phyloP scores from a whole-genome alignment of 371 early-diverging fungal species.

The Syncephalastrum contaminatum region DNA sequence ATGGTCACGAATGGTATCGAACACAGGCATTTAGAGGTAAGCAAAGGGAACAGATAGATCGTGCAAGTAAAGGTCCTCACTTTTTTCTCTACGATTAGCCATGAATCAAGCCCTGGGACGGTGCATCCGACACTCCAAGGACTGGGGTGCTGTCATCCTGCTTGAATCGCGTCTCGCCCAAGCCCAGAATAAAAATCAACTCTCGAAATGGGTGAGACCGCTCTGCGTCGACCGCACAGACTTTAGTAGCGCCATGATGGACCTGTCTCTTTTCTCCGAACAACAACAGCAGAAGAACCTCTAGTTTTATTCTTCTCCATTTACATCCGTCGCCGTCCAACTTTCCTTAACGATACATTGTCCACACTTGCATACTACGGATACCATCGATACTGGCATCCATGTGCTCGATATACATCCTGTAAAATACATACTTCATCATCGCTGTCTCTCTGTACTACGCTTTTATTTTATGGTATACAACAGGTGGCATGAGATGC shows the following conservation, averaged over 20 bases:
- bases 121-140: slow-evolving; percentile 89
- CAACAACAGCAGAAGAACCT: background rate
- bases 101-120: slow-evolving; percentile 96
- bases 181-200: slow-evolving; percentile 32
- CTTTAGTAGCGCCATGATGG: slow-evolving; percentile 41
- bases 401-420: too few relatives aligned
- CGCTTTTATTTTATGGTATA: too few relatives aligned
- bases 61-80: background rate
- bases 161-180: slow-evolving; percentile 57
- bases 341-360: too few relatives aligned
- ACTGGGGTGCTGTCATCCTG: slow-evolving; percentile 67
- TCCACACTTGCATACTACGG: too few relatives aligned
- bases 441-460: too few relatives aligned
- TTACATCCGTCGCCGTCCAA: too few relatives aligned
- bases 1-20: slow-evolving; percentile 59
- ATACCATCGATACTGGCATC: too few relatives aligned
- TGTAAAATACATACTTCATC: too few relatives aligned
- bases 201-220: slow-evolving; percentile 74
- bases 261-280: background rate
- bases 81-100: slow-evolving; percentile 40
- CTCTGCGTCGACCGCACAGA: slow-evolving; percentile 21
- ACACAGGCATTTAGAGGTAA: slow-evolving; percentile 79
- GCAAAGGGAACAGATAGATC: background rate
- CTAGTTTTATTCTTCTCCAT: too few relatives aligned
- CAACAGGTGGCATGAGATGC: too few relatives aligned